Evolutionary conservation across 257 asterid genomes (phyloP), one percentile per base, ranked within the genome.

Genomic region (Sherardia arvensis): DNA sequence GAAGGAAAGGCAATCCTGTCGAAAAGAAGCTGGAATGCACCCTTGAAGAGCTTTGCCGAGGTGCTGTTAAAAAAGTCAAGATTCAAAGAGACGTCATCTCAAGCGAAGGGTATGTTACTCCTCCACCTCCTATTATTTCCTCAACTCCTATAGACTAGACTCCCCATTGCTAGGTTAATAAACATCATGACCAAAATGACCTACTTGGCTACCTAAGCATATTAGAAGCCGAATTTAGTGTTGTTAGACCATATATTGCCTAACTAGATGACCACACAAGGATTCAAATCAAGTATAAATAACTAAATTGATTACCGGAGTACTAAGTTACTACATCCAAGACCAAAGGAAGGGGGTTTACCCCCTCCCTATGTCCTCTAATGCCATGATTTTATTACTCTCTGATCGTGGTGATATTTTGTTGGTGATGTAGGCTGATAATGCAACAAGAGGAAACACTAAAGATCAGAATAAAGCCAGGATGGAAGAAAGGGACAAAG

Each of bases 401-500:
- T 28, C 48, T 28, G 18, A 25, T 64, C 26, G 21, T 30, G 68
- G 68, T 6, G 51, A 48, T 49, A 11, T 29, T 30, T 53, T 18
- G 53, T 51, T 21, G 38, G 72, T 68, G 21, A 57, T 76, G 87
- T 77, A 90, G 97, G 85, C 53, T 83, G 61, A 74, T 90, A 17
- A 79, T 79, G 53, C 75, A 84, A 80, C 95, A 85, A 77, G 95
- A 91, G 51, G 99, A 93, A 82, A 69, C 64, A 51, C 72, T 90
- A 6, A 78, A 63, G 74, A 87, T 93, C 51, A 83, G 73, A 69
- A 83, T 90, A 67, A 84, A 83, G 65, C 95, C 99, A 2, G 96
- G 97, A 43, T 93, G 99, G 99, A 85, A 74, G 73, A 84, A 69
- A 62, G 99, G 99, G 62, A 93, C 95, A 30, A 87, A 77, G 79